phyloP scores from a whole-genome alignment of 2,329 filamentous ascomycete species.

The Neopestalotiopsis rosae region DNA sequence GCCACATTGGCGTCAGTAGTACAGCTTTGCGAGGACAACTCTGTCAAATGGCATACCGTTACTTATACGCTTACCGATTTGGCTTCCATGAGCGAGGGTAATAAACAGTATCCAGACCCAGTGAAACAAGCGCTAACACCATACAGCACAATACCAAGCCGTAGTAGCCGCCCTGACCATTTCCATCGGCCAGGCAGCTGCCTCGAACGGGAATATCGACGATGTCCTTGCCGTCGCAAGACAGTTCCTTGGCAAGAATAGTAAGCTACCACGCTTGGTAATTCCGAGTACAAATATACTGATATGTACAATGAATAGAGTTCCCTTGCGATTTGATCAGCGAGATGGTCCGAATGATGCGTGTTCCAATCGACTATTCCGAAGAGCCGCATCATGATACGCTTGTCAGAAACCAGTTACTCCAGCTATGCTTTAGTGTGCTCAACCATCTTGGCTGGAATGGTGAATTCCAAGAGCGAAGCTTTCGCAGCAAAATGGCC shows the following conservation, averaged over 20 bases:
- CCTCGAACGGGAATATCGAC: conserved; percentile 62
- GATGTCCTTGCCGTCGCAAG: conserved; percentile 75
- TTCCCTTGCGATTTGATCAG: conserved; percentile 68
- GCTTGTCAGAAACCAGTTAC: conserved; percentile 72
- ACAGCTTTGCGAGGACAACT: conserved; percentile 63
- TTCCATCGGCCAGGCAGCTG: conserved; percentile 51
- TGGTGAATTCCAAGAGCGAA: conserved; percentile 65
- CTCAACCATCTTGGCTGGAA: conserved; percentile 79
- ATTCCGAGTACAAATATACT: not conserved
- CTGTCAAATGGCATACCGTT: conserved; percentile 63
- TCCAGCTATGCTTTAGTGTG: conserved; percentile 79
- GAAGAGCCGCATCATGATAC: conserved; percentile 75
- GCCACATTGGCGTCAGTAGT: conserved; percentile 64
- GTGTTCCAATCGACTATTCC: conserved; percentile 81
- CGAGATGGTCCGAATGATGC: conserved; percentile 72
- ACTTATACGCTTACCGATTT: conserved; percentile 56
- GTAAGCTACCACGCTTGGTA: conserved; percentile 30
- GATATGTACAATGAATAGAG: conserved; percentile 40
- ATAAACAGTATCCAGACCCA: conserved; percentile 26
- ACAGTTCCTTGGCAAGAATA: conserved; percentile 46
- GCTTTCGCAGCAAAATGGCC: conserved; percentile 74
- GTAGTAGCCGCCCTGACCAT: conserved; percentile 67
- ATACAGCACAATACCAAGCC: conserved; percentile 58
- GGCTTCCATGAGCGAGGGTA: conserved; percentile 56
- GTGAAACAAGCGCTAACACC: conserved; percentile 19